Percentiles rank a stretch among this genome's conserved stretches.
phyloP scores from a whole-genome alignment of 1,139 yeast genomes.

The Trichomonascaceae sp. region DNA sequence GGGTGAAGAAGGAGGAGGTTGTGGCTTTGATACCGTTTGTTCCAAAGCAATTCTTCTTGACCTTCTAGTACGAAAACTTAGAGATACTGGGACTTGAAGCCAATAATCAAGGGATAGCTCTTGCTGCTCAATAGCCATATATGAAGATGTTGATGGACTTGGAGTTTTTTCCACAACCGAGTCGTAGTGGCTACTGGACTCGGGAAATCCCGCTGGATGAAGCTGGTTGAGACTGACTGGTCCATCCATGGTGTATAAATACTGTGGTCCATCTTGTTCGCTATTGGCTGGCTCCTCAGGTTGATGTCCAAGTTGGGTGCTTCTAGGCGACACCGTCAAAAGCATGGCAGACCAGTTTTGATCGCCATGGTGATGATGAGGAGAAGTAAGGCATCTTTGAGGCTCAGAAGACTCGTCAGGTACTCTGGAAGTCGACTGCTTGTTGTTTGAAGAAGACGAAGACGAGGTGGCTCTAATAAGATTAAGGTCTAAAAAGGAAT shows the following conservation, averaged over 20 bases:
- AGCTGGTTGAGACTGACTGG: neutral
- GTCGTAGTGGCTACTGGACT: neutral
- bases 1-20: no score
- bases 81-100: neutral
- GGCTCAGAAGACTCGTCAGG: neutral
- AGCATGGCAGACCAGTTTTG: neutral
- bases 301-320: neutral
- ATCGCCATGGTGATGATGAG: neutral
- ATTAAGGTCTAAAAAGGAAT: neutral
- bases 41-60: neutral
- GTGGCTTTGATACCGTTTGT: neutral
- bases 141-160: neutral
- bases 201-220: neutral
- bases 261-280: neutral
- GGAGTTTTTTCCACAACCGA: neutral
- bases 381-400: neutral
- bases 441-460: no score
- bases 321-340: conserved; percentile 5
- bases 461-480: neutral
- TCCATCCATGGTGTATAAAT: neutral
- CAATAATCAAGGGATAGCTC: neutral
- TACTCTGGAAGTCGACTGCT: neutral
- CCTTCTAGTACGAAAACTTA: neutral
- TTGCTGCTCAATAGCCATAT: neutral
- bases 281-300: neutral